Percentiles rank a stretch among this genome's conserved stretches.
phyloP scores from a whole-genome alignment of 345 rosid genomes.

The Gossypium ekmanianum region DNA sequence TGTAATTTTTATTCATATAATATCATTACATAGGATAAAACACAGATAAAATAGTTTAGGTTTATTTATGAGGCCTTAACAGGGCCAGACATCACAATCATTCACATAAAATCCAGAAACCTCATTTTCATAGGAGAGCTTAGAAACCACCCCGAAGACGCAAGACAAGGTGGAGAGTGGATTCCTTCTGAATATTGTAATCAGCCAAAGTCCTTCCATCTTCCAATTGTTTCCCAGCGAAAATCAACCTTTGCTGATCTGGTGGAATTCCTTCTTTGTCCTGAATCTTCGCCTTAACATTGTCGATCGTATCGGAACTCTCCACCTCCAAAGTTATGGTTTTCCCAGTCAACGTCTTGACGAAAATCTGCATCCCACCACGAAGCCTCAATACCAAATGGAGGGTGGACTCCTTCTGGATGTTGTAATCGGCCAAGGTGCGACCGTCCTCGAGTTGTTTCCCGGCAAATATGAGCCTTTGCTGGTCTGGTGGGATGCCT shows the following conservation, averaged over 20 bases:
- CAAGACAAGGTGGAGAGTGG: slow-evolving; percentile 36
- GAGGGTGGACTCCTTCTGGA: slow-evolving; percentile 40
- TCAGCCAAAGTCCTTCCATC: slow-evolving; percentile 39
- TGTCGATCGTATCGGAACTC: slow-evolving; percentile 34
- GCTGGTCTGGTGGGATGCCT: slow-evolving; percentile 48
- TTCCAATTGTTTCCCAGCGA: slow-evolving; percentile 39
- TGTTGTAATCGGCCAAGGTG: slow-evolving; percentile 36
- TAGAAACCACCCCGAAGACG: slow-evolving; percentile 36
- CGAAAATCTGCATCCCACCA: slow-evolving; percentile 49
- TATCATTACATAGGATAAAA: background rate
- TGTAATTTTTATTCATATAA: background rate
- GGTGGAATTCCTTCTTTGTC: slow-evolving; percentile 40
- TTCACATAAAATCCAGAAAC: background rate
- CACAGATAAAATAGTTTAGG: background rate
- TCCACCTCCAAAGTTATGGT: slow-evolving; percentile 37
- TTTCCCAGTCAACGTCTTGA: slow-evolving; percentile 34
- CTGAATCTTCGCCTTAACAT: slow-evolving; percentile 37
- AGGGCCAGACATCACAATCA: slow-evolving; percentile 1
- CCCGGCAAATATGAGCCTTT: slow-evolving; percentile 42
- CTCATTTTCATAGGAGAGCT: background rate
- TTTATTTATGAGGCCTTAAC: slow-evolving; percentile 10
- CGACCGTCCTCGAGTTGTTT: slow-evolving; percentile 38
- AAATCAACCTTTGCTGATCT: slow-evolving; percentile 40
- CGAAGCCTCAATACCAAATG: slow-evolving; percentile 37
- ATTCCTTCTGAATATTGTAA: slow-evolving; percentile 41